Evolutionary conservation across 495 filamentous ascomycete genomes (phyloP), one percentile per base, ranked within the genome.

Genomic region (Cryomyces antarcticus): DNA sequence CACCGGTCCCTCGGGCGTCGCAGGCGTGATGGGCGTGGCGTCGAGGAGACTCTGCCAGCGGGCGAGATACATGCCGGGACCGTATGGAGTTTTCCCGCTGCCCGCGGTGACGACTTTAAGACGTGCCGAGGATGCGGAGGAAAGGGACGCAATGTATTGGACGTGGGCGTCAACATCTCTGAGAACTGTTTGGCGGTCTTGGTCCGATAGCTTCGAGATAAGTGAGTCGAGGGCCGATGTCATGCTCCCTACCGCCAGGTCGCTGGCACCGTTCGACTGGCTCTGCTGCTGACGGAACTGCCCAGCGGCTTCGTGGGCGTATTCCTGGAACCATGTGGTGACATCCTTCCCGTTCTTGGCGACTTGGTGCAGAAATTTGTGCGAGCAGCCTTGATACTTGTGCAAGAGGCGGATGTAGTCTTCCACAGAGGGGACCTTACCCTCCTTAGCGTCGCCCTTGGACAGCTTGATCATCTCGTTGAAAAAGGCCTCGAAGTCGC

Each of bases 31-130:
- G 11, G 62, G 42, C 0, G 75, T 75, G 5, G 58, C 53, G 50
- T 82, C 70, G 27, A 82, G 60, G 6, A 79, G 58, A 12, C 64
- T 49, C 53, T 80, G 70, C 77, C 77, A 82, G 34, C 69, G 63
- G 0, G 65, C 60, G 35, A 80, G 63, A 49, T 71, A 82, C 39
- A 72, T 69, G 0, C 77, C 77, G 7, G 77, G 77, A 0, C 75
- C 75, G 7, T 60, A 56, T 2, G 46, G 51, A 5, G 57, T 58
- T 12, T 39, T 37, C 7, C 4, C 12, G 10, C 30, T 28, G 38
- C 57, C 60, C 45, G 44, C 30, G 28, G 53, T 51, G 41, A 62
- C 52, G 12, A 50, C 37, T 17, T 50, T 50, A 54, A 76, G 64
- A 12, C 66, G 65, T 1, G 48, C 31, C 13, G 52, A 53, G 1